phyloP scores from a whole-genome alignment of 1,284 basidiomycete species.

The Pyrrhoderma lamaoense region DNA sequence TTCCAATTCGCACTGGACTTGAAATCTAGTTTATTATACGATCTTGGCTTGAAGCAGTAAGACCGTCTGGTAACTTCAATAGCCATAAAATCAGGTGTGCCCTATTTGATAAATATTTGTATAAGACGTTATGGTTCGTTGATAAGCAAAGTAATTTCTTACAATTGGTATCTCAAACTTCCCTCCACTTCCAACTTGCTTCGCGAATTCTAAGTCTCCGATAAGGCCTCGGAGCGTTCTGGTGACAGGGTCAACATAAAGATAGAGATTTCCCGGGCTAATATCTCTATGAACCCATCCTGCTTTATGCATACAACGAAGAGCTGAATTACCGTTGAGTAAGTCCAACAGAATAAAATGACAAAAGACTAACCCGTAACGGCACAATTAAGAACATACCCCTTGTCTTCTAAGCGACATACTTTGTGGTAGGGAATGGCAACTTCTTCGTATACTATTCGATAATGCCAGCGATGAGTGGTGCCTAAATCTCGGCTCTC shows the following conservation, averaged over 20 bases:
- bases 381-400: neutral
- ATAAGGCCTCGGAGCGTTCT: neutral
- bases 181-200: neutral
- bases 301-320: neutral
- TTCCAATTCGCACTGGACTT: no score
- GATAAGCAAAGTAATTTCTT: no score
- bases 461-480: neutral
- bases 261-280: slow-evolving; percentile 3
- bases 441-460: neutral
- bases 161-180: no score
- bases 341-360: no score
- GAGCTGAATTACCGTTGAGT: neutral
- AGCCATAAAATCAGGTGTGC: no score
- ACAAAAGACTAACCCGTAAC: neutral
- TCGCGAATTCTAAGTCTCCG: slow-evolving; percentile 7
- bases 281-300: slow-evolving; percentile 3
- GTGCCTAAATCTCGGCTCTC: no score
- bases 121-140: no score
- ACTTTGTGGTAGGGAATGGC: neutral
- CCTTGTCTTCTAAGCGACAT: neutral
- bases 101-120: no score
- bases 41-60: no score
- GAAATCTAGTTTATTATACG: no score
- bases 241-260: neutral
- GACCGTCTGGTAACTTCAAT: no score